Conservation (phyloP, 2,329 filamentous ascomycete species). For the Coniella lustricola region DNA sequence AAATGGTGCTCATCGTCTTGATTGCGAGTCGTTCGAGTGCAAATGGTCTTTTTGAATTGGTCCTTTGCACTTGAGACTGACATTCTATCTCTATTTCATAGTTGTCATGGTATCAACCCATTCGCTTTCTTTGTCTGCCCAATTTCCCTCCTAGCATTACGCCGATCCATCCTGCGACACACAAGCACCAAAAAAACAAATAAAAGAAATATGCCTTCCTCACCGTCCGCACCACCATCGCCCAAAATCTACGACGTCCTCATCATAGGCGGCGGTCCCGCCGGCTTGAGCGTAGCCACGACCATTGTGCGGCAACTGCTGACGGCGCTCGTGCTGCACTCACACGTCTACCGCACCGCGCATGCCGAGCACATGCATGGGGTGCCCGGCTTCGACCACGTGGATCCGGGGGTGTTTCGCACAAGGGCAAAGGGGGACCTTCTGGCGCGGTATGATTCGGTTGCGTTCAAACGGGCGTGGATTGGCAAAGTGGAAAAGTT, state of each 20-base stretch:
- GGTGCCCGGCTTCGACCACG: conserved; percentile 33
- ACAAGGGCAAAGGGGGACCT: conserved; percentile 29
- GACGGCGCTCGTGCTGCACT: conserved; percentile 42
- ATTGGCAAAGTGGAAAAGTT: conserved; percentile 21
- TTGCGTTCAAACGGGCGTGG: conserved; percentile 24
- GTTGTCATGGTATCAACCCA: too few species aligned
- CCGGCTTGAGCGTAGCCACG: conserved; percentile 40
- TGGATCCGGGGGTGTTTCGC: conserved; percentile 28
- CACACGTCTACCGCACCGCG: conserved; percentile 42
- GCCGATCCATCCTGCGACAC: too few species aligned
- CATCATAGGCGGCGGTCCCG: conserved; percentile 46
- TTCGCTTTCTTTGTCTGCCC: too few species aligned
- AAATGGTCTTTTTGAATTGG: too few species aligned
- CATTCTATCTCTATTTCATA: too few species aligned
- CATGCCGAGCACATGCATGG: conserved; percentile 42
- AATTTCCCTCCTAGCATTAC: too few species aligned
- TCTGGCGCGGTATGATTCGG: conserved; percentile 26
- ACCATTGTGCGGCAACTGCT: conserved; percentile 42
- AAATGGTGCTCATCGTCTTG: too few species aligned
- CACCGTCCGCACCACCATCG: too few species aligned
- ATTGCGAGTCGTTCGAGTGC: too few species aligned
- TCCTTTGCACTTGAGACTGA: too few species aligned
- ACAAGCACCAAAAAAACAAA: too few species aligned
- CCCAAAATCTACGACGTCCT: conserved; percentile 27
- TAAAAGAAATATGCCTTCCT: too few species aligned